phyloP scores from a whole-genome alignment of 2,329 filamentous ascomycete species.

The Alternaria gaisen region DNA sequence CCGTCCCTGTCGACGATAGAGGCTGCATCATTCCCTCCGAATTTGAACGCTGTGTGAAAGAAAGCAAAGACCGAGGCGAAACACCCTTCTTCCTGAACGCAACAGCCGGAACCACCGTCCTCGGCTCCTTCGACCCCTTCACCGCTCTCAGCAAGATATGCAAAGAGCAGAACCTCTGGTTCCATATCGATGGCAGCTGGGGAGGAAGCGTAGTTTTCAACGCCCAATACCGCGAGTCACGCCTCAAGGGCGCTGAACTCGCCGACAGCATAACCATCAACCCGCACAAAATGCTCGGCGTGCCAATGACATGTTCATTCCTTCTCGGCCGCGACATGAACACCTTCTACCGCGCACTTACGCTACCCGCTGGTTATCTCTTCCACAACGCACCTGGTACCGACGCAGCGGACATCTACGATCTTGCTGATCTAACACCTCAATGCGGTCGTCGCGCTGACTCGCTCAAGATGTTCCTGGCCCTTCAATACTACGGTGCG shows the following conservation, averaged over 20 bases:
- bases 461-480: slow-evolving; percentile 83
- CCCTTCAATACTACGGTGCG: slow-evolving; percentile 89
- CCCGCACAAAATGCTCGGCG: slow-evolving; percentile 97
- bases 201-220: slow-evolving; percentile 82
- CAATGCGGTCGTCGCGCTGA: slow-evolving; percentile 92
- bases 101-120: slow-evolving; percentile 92
- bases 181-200: slow-evolving; percentile 94
- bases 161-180: slow-evolving; percentile 77
- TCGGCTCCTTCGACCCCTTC: slow-evolving; percentile 88
- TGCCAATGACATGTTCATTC: slow-evolving; percentile 90
- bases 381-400: slow-evolving; percentile 53
- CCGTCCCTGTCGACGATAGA: slow-evolving; percentile 74
- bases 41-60: slow-evolving; percentile 69
- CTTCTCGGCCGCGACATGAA: slow-evolving; percentile 79
- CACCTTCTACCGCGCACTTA: slow-evolving; percentile 84
- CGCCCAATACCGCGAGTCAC: slow-evolving; percentile 64
- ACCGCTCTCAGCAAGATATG: slow-evolving; percentile 74
- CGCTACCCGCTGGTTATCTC: slow-evolving; percentile 81
- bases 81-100: slow-evolving; percentile 95
- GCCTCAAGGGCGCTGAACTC: slow-evolving; percentile 74
- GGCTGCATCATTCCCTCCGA: slow-evolving; percentile 76
- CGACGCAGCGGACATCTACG: slow-evolving; percentile 69
- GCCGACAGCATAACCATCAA: slow-evolving; percentile 88
- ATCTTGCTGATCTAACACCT: slow-evolving; percentile 89
- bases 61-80: slow-evolving; percentile 71